phyloP scores from a whole-genome alignment of 164 flowering plant species.

The Kalanchoe fedtschenkoi region DNA sequence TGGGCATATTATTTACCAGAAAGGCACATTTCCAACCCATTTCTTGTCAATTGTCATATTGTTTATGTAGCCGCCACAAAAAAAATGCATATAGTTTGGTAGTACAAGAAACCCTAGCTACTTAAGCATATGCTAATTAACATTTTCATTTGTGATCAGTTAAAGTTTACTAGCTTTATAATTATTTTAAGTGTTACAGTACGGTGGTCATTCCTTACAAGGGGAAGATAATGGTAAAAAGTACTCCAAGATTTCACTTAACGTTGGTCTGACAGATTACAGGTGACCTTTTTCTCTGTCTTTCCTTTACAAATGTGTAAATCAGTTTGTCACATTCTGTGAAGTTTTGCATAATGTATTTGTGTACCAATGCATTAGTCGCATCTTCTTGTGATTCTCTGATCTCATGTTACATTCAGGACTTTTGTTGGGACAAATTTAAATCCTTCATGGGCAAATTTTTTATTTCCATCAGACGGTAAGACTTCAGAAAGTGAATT shows the following conservation, averaged over 20 bases:
- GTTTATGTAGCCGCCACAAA: too few species aligned
- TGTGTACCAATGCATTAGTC: too few species aligned
- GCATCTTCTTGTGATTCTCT: not conserved
- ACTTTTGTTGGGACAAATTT: conserved; percentile 92
- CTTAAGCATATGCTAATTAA: not conserved
- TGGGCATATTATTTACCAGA: too few species aligned
- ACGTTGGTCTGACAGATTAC: conserved; percentile 85
- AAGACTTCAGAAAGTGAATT: conserved; percentile 13
- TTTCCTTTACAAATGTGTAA: not conserved
- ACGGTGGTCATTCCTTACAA: conserved; percentile 39
- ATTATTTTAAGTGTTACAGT: conserved; percentile 23
- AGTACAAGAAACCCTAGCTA: too few species aligned
- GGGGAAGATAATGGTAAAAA: conserved; percentile 22
- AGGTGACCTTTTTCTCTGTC: conserved; percentile 36
- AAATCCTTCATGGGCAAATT: conserved; percentile 71
- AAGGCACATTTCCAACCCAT: too few species aligned
- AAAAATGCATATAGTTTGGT: too few species aligned
- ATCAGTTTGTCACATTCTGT: not conserved
- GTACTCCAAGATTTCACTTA: conserved; percentile 38
- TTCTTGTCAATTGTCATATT: too few species aligned
- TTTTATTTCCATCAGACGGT: conserved; percentile 82
- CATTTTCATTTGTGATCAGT: not conserved
- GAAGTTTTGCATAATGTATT: too few species aligned
- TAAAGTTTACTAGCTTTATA: not conserved
- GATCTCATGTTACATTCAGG: conserved; percentile 28